Evolutionary conservation across 306 rosid species (phyloP), one percentile per base, ranked within the genome.

Genomic region (Corylus americana): DNA sequence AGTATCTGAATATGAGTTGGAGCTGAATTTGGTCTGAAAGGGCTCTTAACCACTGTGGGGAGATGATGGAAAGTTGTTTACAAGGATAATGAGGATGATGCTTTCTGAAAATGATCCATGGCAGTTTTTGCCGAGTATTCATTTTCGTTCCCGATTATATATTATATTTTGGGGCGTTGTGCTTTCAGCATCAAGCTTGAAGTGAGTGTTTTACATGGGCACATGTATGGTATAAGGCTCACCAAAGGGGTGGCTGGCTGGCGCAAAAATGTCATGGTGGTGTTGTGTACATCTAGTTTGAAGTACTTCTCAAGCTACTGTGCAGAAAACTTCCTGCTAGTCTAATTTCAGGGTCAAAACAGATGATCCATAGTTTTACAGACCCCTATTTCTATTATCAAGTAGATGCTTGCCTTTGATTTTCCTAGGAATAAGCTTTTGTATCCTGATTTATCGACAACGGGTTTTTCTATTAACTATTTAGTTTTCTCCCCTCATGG

Each of bases 11-110:
- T 72, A 35, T 79, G 17, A 61, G 49, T 81, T 73, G 81, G 61
- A 68, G 76, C 42, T 81, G 71, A 76, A 69, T 61, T 27, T 69
- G 17, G 35, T 45, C 71, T 74, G 76, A 79, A 73, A 59, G 69
- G 84, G 89, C 25, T 22, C 77, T 77, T 73, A 74, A 25, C 78
- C 78, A 81, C 63, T 35, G 12, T 37, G 74, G 87, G 55, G 80
- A 83, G 58, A 68, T 82, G 71, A 70, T 75, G 78, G 82, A 71
- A 81, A 63, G 80, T 71, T 73, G 82, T 67, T 75, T 83, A 54
- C 68, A 18, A 74, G 79, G 80, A 79, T 73, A 45, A 57, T 4
- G 59, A 58, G 53, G 74, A 11, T 70, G 31, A 29, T 35, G 48
- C 82, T 75, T 63, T 14, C 27, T 72, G 61, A 51, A 77, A 64